These are phyloP conservation scores for Amanita rubescens DNA, from an alignment of 768 basidiomycete species.

Conservation along the genomic window DNA sequence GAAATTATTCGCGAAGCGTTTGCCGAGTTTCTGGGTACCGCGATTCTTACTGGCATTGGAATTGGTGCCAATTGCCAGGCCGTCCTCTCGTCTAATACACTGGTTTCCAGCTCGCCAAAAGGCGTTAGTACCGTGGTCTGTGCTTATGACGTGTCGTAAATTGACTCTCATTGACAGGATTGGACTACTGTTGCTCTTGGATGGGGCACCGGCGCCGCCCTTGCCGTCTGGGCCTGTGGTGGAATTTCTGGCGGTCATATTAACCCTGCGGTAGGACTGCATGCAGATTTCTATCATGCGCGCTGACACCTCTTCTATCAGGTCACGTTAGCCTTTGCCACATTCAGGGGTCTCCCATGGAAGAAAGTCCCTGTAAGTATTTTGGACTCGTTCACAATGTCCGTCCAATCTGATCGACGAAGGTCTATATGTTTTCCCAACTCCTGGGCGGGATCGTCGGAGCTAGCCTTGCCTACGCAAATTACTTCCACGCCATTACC, in stretches of 20 bases:
- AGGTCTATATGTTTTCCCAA: slow-evolving; percentile 54
- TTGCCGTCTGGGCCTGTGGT: slow-evolving; percentile 62
- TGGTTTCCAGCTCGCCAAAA: slow-evolving; percentile 39
- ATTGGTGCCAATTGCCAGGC: slow-evolving; percentile 51
- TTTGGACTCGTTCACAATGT: background rate
- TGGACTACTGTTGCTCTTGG: slow-evolving; percentile 25
- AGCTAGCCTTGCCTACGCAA: slow-evolving; percentile 53
- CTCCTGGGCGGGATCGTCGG: slow-evolving; percentile 57
- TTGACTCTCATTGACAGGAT: background rate
- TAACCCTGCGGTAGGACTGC: slow-evolving; percentile 53
- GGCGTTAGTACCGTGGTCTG: slow-evolving; percentile 39
- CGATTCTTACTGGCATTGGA: slow-evolving; percentile 54
- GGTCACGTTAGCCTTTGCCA: slow-evolving; percentile 65
- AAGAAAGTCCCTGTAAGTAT: slow-evolving; percentile 57
- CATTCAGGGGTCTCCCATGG: slow-evolving; percentile 72
- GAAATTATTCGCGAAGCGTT: slow-evolving; percentile 46
- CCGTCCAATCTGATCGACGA: background rate
- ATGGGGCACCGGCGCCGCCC: slow-evolving; percentile 52
- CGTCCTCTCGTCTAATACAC: slow-evolving; percentile 37
- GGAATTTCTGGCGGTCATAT: slow-evolving; percentile 72
- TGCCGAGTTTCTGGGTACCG: slow-evolving; percentile 57
- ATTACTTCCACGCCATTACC: slow-evolving; percentile 65
- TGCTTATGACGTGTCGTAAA: background rate
- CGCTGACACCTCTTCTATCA: slow-evolving; percentile 14
- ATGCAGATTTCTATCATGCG: background rate